Evolutionary conservation across 306 rosid genomes (phyloP), one percentile per base, ranked within the genome.

Genomic region (Acacia acuminata): DNA sequence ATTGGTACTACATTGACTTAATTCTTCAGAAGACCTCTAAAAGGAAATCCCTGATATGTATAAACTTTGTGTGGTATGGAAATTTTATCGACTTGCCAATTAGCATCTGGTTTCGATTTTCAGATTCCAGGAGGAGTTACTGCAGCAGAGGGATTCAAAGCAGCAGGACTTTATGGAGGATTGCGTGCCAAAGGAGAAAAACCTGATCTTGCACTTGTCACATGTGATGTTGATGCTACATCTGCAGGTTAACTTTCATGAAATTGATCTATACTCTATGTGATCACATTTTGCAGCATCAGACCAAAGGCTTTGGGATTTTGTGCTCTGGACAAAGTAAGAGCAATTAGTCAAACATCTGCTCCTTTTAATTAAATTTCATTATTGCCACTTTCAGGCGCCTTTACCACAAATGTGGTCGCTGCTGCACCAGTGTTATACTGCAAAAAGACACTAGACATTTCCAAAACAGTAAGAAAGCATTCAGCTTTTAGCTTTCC

Each of bases 391-490:
- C 73, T 82, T 75, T 9, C 82, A 95, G 99, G 98, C 22, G 82
- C 90, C n/a, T 96, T 96, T 84, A 96, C 99, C 1, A 91, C 91
- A 48, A 96, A 96, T 81, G 91, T 91, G 85, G 99, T 96, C 71
- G 97, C 98, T 10, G 98, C 99, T 79, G 99, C 99, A 13, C 99
- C 99, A 0, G 98, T 96, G 32, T 76, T 96, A n/a, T 94, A 91
- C 85, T 94, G 98, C 87, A 91, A 91, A 85, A 79, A 42, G 25
- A 76, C 64, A 2, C 76, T 93, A 15, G 83, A 88, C 55, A 48
- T 83, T 77, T 90, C 91, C 25, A 71, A 88, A 81, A 95, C 93
- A 42, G 99, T 95, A 83, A 80, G 87, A 24, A 16, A 38, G 3
- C 51, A 68, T 47, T 34, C 8, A 65, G 32, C 40, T 83, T 51